Evolutionary conservation across 306 rosid genomes (phyloP), one percentile per base, ranked within the genome.

Genomic region (Arachis hypogaea): DNA sequence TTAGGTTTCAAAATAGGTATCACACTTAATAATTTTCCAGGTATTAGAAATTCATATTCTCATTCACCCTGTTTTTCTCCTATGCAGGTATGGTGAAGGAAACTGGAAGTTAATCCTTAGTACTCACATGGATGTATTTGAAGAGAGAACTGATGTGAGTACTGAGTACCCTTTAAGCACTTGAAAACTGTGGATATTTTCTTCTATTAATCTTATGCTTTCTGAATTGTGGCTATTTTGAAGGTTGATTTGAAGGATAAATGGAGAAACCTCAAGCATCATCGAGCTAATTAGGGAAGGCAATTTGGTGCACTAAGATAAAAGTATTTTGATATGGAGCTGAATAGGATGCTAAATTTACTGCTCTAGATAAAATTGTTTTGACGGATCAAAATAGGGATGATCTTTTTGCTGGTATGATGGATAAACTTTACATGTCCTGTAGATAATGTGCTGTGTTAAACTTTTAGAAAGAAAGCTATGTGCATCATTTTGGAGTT

Each of bases 171-270:
- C 38, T 33, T 51, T n/a, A 40, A 61, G 16, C 38, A 71, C 46
- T 43, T 16, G 54, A 58, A 47, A 54, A n/a, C 10, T 36, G 6
- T 73, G 44, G 50, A 1, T 59, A 30, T 59, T 68, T 71, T 67
- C 29, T 10, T 40, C 8, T 52, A 7, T 56, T 33, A 7, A 63
- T 9, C 7, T 36, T 71, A 3, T 73, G 49, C 12, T 47, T 4
- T 22, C 30, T 52, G 8, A 52, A 52, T n/a, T 52, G 7, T 52
- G 58, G 9, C 14, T 30, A 12, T 67, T 33, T 79, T 72, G 33
- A 83, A 90, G 98, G 96, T 87, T 50, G 90, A 93, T 88, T 70
- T 93, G 60, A 82, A 82, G 38, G 85, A 77, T 41, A 82, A 77
- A 29, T 82, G 82, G 82, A 82, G 82, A 57, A 77, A 72, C 50